Percentiles rank a stretch among this genome's conserved stretches.
Evolutionary conservation across 805 yeast genomes (phyloP).

Genomic region (Torulaspora maleeae): DNA sequence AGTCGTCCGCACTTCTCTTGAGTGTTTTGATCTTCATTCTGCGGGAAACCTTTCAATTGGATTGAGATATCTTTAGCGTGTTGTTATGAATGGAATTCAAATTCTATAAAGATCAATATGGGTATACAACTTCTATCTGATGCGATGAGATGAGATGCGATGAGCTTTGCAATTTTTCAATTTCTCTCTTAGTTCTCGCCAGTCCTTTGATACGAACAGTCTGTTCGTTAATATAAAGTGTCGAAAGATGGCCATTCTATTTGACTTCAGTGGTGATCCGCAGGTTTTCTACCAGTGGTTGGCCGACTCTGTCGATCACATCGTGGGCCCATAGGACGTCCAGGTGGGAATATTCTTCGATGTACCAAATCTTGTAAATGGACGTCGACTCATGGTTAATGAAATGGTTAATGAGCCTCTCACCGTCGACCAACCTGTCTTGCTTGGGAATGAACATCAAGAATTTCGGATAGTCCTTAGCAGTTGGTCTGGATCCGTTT

Average conservation of each 20-base stretch:
- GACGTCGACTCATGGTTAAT: constrained; percentile 46
- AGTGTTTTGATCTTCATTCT: constrained; percentile 78
- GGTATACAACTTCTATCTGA: constrained; percentile 1
- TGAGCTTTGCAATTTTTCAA: constrained; percentile 12
- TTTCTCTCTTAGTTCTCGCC: constrained; percentile 2
- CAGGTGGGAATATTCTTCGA: constrained; percentile 72
- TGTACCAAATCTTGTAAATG: constrained; percentile 31
- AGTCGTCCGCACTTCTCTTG: constrained; percentile 83
- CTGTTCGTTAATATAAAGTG: not conserved
- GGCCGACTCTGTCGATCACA: constrained; percentile 60
- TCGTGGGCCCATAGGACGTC: constrained; percentile 94
- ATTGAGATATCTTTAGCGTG: no score
- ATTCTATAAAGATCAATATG: not conserved
- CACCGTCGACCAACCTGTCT: constrained; percentile 78
- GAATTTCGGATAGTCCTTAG: constrained; percentile 49
- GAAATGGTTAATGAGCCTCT: constrained; percentile 60
- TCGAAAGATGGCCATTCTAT: not conserved
- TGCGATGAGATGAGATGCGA: constrained; percentile 10
- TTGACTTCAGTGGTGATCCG: constrained; percentile 12
- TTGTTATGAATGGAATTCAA: not conserved
- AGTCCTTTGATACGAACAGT: constrained; percentile 3
- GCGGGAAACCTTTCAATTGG: not conserved
- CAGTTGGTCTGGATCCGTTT: constrained; percentile 34
- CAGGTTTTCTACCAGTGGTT: constrained; percentile 38
- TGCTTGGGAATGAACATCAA: constrained; percentile 64